A percentile compares a stretch with the other conserved stretches of the same genome.
These are phyloP conservation scores for Candida lessepsii DNA, from an alignment of 805 yeast genomes.

Conservation along the genomic window DNA sequence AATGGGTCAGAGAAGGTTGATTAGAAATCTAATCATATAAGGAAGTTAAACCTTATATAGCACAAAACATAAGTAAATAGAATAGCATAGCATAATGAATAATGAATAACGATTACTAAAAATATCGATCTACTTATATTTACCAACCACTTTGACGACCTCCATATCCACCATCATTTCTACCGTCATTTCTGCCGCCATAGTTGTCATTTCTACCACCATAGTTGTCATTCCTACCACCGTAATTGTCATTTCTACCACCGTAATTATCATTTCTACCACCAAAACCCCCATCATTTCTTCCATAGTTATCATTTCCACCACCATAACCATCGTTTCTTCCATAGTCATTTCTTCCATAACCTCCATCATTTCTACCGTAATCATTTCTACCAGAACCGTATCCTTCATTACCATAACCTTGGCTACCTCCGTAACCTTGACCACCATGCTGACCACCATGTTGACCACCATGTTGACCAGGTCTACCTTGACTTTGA, in stretches of 20 bases:
- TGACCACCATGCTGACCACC: slow-evolving; percentile 17
- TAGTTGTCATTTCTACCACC: slow-evolving; percentile 13
- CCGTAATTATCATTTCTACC: slow-evolving; percentile 18
- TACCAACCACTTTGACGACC: slow-evolving; percentile 13
- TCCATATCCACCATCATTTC: slow-evolving; percentile 19
- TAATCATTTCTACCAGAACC: slow-evolving; percentile 21
- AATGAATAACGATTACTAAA: slow-evolving; percentile 16
- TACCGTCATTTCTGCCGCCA: slow-evolving; percentile 15
- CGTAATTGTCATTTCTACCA: slow-evolving; percentile 15
- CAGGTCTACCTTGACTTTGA: slow-evolving; percentile 3
- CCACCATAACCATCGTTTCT: slow-evolving; percentile 13
- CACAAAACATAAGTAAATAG: too few species aligned
- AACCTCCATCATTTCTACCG: slow-evolving; percentile 17
- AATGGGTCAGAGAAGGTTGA: slow-evolving; percentile 28
- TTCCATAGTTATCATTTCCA: slow-evolving; percentile 14
- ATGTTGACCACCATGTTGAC: slow-evolving; percentile 14
- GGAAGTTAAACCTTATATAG: too few species aligned
- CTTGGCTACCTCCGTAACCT: slow-evolving; percentile 9
- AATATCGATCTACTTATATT: background rate
- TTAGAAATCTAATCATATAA: too few species aligned
- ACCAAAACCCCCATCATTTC: slow-evolving; percentile 13
- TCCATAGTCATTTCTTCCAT: slow-evolving; percentile 12
- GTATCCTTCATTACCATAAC: slow-evolving; percentile 7
- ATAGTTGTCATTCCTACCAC: slow-evolving; percentile 14
- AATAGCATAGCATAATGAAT: background rate